Evolutionary conservation across 306 rosid species (phyloP).

Genomic region (peach (Prunus persica)): DNA sequence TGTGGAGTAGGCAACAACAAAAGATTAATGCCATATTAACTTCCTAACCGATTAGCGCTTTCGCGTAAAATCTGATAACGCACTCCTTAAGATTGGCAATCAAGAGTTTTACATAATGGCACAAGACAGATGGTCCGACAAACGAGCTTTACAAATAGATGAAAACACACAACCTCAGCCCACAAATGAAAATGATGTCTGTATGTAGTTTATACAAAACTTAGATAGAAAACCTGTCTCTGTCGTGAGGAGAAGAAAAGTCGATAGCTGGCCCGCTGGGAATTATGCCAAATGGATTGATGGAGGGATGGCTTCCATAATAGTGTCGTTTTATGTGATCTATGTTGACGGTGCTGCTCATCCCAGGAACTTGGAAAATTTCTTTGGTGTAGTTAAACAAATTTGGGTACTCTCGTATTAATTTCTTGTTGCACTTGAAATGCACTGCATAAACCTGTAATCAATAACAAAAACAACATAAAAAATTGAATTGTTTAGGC

Average conservation of each 20-base stretch:
- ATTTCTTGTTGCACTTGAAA: slow-evolving; percentile 96
- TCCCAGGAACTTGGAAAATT: slow-evolving; percentile 76
- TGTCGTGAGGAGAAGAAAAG: slow-evolving; percentile 65
- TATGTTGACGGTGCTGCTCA: slow-evolving; percentile 70
- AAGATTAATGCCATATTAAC: no score
- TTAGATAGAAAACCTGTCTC: slow-evolving; percentile 63
- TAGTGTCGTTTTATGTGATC: slow-evolving; percentile 77
- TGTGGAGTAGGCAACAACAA: no score
- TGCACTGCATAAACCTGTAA: slow-evolving; percentile 87
- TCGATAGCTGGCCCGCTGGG: slow-evolving; percentile 70
- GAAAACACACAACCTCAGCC: neutral
- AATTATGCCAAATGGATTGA: slow-evolving; percentile 79
- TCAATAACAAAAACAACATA: neutral
- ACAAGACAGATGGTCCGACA: neutral
- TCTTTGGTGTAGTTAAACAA: slow-evolving; percentile 83
- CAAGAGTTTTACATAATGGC: neutral
- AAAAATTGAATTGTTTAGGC: neutral
- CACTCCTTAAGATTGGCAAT: neutral
- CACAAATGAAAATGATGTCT: neutral
- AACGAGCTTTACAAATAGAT: neutral
- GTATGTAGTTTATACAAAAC: slow-evolving; percentile 10
- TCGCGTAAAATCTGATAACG: no score
- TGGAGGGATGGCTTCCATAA: slow-evolving; percentile 82
- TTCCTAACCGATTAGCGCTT: no score
- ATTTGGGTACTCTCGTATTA: slow-evolving; percentile 67